These are phyloP conservation scores for Lentinula sp. DNA, from an alignment of 768 basidiomycete species.

Conservation along the genomic window DNA sequence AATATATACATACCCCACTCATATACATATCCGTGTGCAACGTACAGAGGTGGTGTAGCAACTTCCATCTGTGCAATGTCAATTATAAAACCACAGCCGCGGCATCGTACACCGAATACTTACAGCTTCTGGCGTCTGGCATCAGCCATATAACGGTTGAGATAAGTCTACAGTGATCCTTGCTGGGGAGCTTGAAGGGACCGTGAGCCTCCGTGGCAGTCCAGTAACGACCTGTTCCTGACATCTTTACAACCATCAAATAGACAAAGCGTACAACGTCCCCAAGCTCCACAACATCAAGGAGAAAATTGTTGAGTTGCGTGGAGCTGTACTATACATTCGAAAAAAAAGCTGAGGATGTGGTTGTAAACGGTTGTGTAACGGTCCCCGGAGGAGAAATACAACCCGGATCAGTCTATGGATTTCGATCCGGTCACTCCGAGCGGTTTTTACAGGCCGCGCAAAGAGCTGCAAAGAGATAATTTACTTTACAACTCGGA, in stretches of 20 bases:
- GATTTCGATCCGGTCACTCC: no score
- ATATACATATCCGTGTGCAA: neutral
- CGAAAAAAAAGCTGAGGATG: no score
- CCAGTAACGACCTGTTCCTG: neutral
- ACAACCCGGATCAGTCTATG: no score
- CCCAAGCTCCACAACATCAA: neutral
- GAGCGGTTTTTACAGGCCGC: no score
- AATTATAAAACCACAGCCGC: neutral
- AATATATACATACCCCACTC: neutral
- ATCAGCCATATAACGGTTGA: neutral
- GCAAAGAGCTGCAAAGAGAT: no score
- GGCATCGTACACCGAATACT: neutral
- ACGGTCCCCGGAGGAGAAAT: no score
- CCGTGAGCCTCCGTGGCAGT: no score
- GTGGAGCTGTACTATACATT: neutral
- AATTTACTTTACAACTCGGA: no score
- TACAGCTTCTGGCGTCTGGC: neutral
- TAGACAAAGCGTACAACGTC: neutral
- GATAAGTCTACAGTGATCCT: no score
- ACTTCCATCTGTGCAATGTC: neutral
- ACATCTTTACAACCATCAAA: neutral
- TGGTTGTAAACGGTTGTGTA: no score
- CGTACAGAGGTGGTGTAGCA: neutral
- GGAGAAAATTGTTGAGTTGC: no score
- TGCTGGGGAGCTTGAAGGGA: no score